Evolutionary conservation across 176 grass and related monocot species (phyloP).

Genomic region (Carex littledalei): DNA sequence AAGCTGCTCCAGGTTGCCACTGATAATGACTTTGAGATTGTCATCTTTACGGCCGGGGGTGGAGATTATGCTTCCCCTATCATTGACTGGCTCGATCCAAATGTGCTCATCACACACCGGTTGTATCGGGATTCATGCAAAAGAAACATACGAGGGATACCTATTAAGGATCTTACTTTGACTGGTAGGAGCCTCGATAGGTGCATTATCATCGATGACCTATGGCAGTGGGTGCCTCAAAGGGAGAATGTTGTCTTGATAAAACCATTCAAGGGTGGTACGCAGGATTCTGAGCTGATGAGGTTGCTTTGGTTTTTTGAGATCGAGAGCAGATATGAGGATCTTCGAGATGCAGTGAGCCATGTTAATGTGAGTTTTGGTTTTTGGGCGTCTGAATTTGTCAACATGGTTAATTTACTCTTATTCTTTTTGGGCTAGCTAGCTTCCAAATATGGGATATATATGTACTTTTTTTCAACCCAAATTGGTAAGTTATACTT

Average conservation of each 20-base stretch:
- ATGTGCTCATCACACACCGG: neutral
- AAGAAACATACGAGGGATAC: neutral
- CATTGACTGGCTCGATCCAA: constrained; percentile 1
- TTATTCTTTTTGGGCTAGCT: too few relatives aligned
- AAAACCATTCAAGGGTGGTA: neutral
- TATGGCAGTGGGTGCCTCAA: neutral
- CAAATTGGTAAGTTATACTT: too few relatives aligned
- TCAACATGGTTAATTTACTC: too few relatives aligned
- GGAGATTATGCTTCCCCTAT: neutral
- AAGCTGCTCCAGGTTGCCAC: neutral
- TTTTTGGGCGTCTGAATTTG: too few relatives aligned
- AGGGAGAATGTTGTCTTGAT: neutral
- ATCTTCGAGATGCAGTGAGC: neutral
- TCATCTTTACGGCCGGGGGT: neutral
- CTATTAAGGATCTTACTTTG: neutral
- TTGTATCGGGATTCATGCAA: neutral
- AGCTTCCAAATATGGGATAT: too few relatives aligned
- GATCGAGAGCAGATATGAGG: neutral
- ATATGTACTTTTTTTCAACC: too few relatives aligned
- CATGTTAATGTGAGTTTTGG: neutral
- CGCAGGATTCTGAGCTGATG: neutral
- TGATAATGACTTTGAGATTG: neutral
- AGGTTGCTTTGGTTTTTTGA: neutral
- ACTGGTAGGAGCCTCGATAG: constrained; percentile 2
- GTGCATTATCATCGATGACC: neutral